Conservation (phyloP, 805 yeast genomes). For the Lachancea kluyveri region DNA sequence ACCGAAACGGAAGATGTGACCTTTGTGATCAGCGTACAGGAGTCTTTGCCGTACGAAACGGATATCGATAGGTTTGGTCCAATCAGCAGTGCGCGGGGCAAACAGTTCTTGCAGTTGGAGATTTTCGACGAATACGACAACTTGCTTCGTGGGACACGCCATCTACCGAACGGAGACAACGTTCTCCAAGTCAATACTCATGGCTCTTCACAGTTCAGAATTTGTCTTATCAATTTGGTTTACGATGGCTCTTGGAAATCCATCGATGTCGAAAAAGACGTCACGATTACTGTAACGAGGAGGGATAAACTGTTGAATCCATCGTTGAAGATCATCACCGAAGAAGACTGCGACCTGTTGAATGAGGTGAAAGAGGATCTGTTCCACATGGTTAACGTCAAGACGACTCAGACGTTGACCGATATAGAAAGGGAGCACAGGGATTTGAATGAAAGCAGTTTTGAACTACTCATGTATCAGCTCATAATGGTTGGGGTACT, state of each 20-base stretch:
- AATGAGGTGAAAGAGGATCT: constrained; percentile 6
- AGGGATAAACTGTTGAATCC: constrained; percentile 3
- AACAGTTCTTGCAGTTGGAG: constrained; percentile 17
- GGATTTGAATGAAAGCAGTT: constrained; percentile 12
- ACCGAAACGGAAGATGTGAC: too few relatives aligned
- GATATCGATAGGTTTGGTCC: constrained; percentile 22
- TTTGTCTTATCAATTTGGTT: constrained; percentile 29
- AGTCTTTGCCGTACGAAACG: constrained; percentile 11
- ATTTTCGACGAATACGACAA: constrained; percentile 12
- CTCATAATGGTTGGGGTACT: constrained; percentile 1
- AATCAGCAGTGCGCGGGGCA: constrained; percentile 19
- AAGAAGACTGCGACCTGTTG: constrained; percentile 3
- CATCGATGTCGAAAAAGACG: constrained; percentile 18
- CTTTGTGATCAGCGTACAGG: constrained; percentile 14
- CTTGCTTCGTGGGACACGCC: constrained; percentile 14
- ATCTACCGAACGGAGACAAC: constrained; percentile 14
- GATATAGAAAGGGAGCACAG: constrained; percentile 13
- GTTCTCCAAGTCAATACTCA: constrained; percentile 11
- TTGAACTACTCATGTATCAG: constrained; percentile 7
- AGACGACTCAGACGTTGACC: constrained; percentile 8
- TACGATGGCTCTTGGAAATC: constrained; percentile 33
- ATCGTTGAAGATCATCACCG: constrained; percentile 1
- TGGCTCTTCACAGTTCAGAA: constrained; percentile 9
- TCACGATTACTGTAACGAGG: constrained; percentile 16
- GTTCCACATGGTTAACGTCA: constrained; percentile 6